A percentile compares a stretch with the other conserved stretches of the same genome.
phyloP scores from a whole-genome alignment of 495 filamentous ascomycete genomes.

The Lentithecium fluviatile region DNA sequence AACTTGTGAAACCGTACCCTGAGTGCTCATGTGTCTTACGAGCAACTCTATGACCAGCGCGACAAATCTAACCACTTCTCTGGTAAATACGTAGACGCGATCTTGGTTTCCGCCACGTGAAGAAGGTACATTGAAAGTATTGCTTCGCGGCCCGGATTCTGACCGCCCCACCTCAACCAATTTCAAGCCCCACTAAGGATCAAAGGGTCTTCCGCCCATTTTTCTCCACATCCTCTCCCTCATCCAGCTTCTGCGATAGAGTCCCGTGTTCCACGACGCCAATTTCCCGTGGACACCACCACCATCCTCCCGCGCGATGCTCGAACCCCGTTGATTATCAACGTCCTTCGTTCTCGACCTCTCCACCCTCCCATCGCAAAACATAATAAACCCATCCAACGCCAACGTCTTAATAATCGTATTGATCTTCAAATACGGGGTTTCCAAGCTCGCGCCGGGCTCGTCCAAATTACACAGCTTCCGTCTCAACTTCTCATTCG shows the following conservation, averaged over 20 bases:
- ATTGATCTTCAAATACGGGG: slow-evolving; percentile 28
- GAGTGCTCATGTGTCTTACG: no score
- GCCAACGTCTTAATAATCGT: slow-evolving; percentile 28
- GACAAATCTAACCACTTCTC: no score
- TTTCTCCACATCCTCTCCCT: slow-evolving; percentile 26
- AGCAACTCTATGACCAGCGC: no score
- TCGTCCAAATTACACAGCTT: slow-evolving; percentile 28
- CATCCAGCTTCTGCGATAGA: slow-evolving; percentile 15
- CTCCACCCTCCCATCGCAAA: slow-evolving; percentile 25
- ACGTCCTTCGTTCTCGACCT: slow-evolving; percentile 28
- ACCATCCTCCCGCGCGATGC: neutral
- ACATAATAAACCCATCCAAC: slow-evolving; percentile 29
- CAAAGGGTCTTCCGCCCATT: slow-evolving; percentile 3
- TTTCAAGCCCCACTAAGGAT: neutral
- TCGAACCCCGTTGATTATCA: neutral
- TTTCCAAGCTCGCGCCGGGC: slow-evolving; percentile 18
- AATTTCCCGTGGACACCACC: no score
- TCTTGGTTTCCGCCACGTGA: no score
- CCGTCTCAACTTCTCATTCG: slow-evolving; percentile 23
- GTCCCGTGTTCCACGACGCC: no score
- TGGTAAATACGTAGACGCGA: no score
- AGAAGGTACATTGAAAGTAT: no score
- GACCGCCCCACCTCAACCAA: neutral
- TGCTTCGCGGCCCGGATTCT: no score
- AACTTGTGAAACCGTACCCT: no score